Conservation (phyloP, 1,139 yeast genomes). For the Zhuliangozyma parablackwelliae region DNA sequence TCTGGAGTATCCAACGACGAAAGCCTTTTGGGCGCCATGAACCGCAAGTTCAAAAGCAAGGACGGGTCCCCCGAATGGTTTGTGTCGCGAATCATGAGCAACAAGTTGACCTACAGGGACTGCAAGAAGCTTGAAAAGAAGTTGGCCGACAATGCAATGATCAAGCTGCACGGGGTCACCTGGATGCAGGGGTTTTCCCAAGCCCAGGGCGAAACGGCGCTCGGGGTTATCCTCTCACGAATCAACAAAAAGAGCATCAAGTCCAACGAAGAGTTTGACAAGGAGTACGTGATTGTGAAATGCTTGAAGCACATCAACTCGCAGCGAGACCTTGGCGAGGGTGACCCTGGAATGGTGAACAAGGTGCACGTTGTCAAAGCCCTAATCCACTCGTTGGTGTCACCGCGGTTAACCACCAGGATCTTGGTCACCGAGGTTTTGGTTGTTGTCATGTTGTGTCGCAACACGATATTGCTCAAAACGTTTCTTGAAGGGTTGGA, state of each 20-base stretch:
- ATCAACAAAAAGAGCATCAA: conserved; percentile 42
- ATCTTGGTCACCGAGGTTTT: conserved; percentile 41
- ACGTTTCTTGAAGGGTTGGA: conserved; percentile 31
- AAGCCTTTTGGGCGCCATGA: conserved; percentile 1
- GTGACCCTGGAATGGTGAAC: conserved; percentile 11
- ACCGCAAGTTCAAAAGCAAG: conserved; percentile 19
- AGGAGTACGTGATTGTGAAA: conserved; percentile 34
- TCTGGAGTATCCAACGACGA: conserved; percentile 5
- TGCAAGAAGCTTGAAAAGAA: conserved; percentile 34
- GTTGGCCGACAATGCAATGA: conserved; percentile 19
- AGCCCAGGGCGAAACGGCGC: conserved; percentile 44
- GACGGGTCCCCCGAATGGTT: conserved; percentile 46
- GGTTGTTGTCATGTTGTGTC: conserved; percentile 30
- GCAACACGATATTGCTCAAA: conserved; percentile 20
- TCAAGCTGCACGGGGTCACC: conserved; percentile 17
- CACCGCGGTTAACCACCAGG: conserved; percentile 41
- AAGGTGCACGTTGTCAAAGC: conserved; percentile 33
- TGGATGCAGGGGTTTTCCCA: conserved; percentile 34
- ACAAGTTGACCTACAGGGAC: conserved; percentile 30
- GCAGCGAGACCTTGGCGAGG: neutral
- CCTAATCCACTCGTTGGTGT: conserved; percentile 33
- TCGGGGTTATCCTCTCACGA: conserved; percentile 36
- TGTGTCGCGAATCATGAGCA: conserved; percentile 34
- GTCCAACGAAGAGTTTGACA: conserved; percentile 43
- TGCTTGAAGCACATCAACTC: conserved; percentile 29